These are phyloP conservation scores for Striga asiatica DNA, from an alignment of 257 asterid genomes.

Conservation along the genomic window DNA sequence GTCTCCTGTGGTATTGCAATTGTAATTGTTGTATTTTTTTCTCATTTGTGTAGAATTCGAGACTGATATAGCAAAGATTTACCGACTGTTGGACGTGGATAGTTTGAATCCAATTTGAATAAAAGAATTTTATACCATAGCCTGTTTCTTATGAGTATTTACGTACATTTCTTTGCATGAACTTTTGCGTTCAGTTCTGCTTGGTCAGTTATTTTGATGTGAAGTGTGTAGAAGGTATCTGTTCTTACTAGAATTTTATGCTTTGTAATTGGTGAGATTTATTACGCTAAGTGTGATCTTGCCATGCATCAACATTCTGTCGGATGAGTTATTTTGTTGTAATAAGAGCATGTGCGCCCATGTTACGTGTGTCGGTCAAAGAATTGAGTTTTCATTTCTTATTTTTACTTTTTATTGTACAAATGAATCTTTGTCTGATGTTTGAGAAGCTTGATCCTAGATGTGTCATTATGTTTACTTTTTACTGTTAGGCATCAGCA, in stretches of 20 bases:
- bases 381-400: too few species aligned
- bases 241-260: not conserved
- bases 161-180: not conserved
- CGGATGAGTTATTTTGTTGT: too few species aligned
- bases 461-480: not conserved
- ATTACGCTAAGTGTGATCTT: too few species aligned
- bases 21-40: conserved; percentile 38
- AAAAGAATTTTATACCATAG: conserved; percentile 26
- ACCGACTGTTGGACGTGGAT: conserved; percentile 16
- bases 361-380: too few species aligned
- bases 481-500: too few species aligned
- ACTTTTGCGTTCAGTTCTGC: not conserved
- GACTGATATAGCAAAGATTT: conserved; percentile 16
- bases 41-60: conserved; percentile 21
- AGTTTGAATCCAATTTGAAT: conserved; percentile 21
- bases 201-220: too few species aligned
- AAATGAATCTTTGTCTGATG: not conserved
- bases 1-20: conserved; percentile 23
- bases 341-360: too few species aligned
- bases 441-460: not conserved
- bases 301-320: too few species aligned
- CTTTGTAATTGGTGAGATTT: not conserved
- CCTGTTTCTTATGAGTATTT: conserved; percentile 2
- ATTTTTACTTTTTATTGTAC: too few species aligned
- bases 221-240: too few species aligned